A percentile compares a stretch with the other conserved stretches of the same genome.
phyloP scores from a whole-genome alignment of 108 stramenopile genomes.

The Licmophora abbreviata region DNA sequence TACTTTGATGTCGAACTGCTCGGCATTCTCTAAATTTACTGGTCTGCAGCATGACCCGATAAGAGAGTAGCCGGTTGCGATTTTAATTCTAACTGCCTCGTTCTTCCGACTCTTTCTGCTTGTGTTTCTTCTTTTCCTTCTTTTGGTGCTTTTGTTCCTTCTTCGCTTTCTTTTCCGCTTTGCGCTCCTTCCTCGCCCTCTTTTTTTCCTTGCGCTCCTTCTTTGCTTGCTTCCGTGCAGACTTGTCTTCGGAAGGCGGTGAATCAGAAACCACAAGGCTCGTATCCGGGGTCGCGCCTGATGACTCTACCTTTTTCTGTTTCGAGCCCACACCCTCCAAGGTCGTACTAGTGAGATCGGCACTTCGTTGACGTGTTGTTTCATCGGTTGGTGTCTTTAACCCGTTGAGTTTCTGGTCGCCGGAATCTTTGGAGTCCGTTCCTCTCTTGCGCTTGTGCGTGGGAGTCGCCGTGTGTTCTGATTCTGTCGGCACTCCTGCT shows the following conservation, averaged over 20 bases:
- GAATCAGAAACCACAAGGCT: too few relatives aligned
- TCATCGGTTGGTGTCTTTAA: neutral
- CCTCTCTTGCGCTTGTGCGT: neutral
- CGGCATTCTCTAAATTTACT: conserved; percentile 29
- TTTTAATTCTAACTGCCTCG: too few relatives aligned
- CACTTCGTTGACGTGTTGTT: too few relatives aligned
- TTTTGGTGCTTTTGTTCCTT: conserved; percentile 17
- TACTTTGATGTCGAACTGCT: conserved; percentile 94
- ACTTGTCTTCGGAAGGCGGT: conserved; percentile 8
- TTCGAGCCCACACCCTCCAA: neutral
- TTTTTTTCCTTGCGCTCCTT: conserved; percentile 11
- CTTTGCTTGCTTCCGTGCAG: conserved; percentile 5
- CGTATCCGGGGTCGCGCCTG: too few relatives aligned
- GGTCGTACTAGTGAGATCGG: too few relatives aligned
- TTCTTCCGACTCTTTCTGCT: neutral
- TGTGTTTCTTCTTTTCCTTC: conserved; percentile 13
- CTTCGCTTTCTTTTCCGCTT: conserved; percentile 24
- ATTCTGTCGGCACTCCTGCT: conserved; percentile 6
- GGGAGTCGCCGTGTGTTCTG: neutral
- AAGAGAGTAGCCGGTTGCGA: too few relatives aligned
- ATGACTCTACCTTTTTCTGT: too few relatives aligned
- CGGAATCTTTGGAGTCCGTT: neutral
- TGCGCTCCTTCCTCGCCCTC: conserved; percentile 16
- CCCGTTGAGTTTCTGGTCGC: neutral
- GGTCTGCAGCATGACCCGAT: neutral